Percentiles rank a stretch among this genome's conserved stretches.
Conservation (phyloP, 495 filamentous ascomycete species). For the Amniculicola lignicola region DNA sequence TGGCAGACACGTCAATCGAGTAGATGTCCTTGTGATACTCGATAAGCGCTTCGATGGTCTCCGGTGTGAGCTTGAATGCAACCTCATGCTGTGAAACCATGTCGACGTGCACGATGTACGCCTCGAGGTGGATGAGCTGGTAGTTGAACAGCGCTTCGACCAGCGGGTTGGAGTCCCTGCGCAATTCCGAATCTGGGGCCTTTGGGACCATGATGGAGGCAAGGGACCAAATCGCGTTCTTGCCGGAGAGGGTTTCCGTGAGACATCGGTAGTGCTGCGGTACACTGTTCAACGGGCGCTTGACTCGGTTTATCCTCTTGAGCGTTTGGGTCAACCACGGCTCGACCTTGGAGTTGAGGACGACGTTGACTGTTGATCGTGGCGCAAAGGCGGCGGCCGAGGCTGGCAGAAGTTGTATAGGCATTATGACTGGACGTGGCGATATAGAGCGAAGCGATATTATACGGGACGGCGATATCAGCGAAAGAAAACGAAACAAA, state of each 20-base stretch:
- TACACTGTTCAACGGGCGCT: conserved; percentile 96
- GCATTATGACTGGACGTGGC: conserved; percentile 62
- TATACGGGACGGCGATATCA: conserved; percentile 36
- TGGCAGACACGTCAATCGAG: conserved; percentile 83
- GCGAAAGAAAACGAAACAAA: conserved; percentile 50
- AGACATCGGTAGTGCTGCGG: conserved; percentile 95
- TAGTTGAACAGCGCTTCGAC: conserved; percentile 91
- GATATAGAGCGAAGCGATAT: conserved; percentile 32
- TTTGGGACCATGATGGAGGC: conserved; percentile 92
- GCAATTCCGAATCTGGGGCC: conserved; percentile 81
- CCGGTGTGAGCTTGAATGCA: conserved; percentile 95
- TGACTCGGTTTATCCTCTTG: conserved; percentile 95
- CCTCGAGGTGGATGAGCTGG: conserved; percentile 91
- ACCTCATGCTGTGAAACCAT: conserved; percentile 98
- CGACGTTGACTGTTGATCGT: conserved; percentile 89
- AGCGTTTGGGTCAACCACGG: conserved; percentile 96
- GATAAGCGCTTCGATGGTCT: conserved; percentile 91
- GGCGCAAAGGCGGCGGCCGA: conserved; percentile 97
- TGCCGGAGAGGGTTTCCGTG: conserved; percentile 89
- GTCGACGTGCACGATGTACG: conserved; percentile 98
- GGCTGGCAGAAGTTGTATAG: conserved; percentile 84
- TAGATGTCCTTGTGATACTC: conserved; percentile 98
- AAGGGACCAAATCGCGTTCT: conserved; percentile 92
- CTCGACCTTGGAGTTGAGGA: conserved; percentile 90
- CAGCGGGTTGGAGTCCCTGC: conserved; percentile 80